Base-by-base conservation (phyloP, 2,329 filamentous ascomycete genomes). In the Ustulina deusta region DNA sequence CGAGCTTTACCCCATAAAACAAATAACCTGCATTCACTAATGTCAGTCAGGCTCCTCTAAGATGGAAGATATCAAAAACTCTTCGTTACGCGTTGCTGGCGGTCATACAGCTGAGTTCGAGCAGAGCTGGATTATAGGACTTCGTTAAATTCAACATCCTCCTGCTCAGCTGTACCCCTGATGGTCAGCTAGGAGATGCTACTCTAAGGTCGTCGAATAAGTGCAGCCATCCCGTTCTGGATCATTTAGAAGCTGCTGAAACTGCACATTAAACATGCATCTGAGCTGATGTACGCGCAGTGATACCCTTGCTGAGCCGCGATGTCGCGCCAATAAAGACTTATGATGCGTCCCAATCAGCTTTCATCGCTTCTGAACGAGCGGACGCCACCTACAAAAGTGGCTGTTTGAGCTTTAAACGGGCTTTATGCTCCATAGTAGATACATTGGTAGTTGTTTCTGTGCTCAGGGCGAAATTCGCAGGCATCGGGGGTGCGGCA, bases 261-360 rank as follows among this genome's bases (percentile, higher is more conserved):
- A 46, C 11, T 44, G 32, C 46, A n/a, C 36, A 44, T 68, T 61
- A 29, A 17, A 32, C 51, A 58, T 57, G 52, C 57, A 62, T 22
- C 36, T 40, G 56, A 61, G 34, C 57, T 46, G 15, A 56, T 57
- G 52, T 34, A n/a, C n/a, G n/a, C n/a, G n/a, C n/a, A 20, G 38
- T 68, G 51, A 58, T 52, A 61, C 61, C 44, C 36, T 48, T 65
- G 36, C 51, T 42, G 44, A 52, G 56, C 51, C 38, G 55, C 51
- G 44, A n/a, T n/a, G n/a, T n/a, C n/a, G n/a, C n/a, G n/a, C n/a
- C n/a, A n/a, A n/a, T n/a, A 29, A 61, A 44, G 9, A 36, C 6
- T 27, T 11, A 15, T 20, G 22, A 40, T 44, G 60, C 40, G 34
- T 58, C 22, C 52, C 57, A 65, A 57, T 68, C 34, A 42, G 62